phyloP scores from a whole-genome alignment of 2,329 filamentous ascomycete species.

The Aureobasidium sp. region DNA sequence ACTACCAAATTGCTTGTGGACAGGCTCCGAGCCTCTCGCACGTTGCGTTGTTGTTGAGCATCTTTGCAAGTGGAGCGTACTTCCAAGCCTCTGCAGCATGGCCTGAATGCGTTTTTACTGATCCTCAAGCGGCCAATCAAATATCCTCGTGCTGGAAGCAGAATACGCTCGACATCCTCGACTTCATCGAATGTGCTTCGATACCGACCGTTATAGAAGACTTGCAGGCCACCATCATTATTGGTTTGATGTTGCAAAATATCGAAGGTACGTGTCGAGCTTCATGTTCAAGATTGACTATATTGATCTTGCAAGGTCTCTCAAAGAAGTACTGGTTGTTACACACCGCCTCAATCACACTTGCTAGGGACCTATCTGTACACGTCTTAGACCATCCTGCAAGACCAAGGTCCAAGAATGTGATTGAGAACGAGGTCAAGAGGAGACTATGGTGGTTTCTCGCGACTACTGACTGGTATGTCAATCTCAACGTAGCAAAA shows the following conservation, averaged over 20 bases:
- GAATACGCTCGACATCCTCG: slow-evolving; percentile 12
- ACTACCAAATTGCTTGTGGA: slow-evolving; percentile 9
- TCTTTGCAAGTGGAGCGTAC: slow-evolving; percentile 13
- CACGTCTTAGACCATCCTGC: slow-evolving; percentile 16
- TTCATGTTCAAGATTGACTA: slow-evolving; percentile 7
- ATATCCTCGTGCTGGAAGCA: slow-evolving; percentile 14
- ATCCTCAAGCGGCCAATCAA: background rate
- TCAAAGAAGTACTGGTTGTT: slow-evolving; percentile 13
- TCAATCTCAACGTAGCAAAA: background rate
- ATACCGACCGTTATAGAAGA: slow-evolving; percentile 15
- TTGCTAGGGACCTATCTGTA: slow-evolving; percentile 18
- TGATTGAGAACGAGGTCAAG: slow-evolving; percentile 19
- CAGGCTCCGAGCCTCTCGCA: slow-evolving; percentile 1
- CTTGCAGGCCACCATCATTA: slow-evolving; percentile 21
- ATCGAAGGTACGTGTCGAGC: slow-evolving; percentile 18
- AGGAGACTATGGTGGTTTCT: slow-evolving; percentile 23
- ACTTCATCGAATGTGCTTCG: slow-evolving; percentile 8
- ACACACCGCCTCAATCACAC: slow-evolving; percentile 16
- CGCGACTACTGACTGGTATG: slow-evolving; percentile 20
- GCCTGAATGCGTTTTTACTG: background rate
- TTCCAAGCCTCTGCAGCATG: slow-evolving; percentile 8
- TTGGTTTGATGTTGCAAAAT: slow-evolving; percentile 22
- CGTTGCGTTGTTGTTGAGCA: slow-evolving; percentile 12
- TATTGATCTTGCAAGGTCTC: background rate
- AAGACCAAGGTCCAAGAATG: slow-evolving; percentile 10